Base-by-base conservation (phyloP, 345 rosid genomes). In the Aquilaria sinensis region DNA sequence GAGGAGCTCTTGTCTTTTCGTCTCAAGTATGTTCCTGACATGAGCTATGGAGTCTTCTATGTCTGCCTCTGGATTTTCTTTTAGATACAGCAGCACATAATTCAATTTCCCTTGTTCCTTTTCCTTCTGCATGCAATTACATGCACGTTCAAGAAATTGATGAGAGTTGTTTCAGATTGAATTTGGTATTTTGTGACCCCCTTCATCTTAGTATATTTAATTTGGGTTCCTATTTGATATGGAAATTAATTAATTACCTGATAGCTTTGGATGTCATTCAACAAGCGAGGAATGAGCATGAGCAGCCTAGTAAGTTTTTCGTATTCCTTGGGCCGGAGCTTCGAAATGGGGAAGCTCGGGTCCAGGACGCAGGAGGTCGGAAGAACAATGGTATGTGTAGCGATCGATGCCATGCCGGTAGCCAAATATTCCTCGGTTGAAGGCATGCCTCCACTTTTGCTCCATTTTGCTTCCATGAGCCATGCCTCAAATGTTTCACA, bases 381-480 rank as follows among this genome's bases (percentile, higher is more conserved):
- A 67, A 88, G 87, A 68, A 60, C 78, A 12, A 76, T 0, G 10
- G 81, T 77, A 68, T 83, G 91, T 41, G 74, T 12, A 45, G 85
- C 87, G 14, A 68, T 57, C 0, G 90, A 85, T 37, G 34, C 66
- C 76, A 76, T 80, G 63, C 80, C 89, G 2, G 65, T 78, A 60
- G 49, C 57, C 10, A 85, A 64, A 65, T 88, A 85, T 54, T 77
- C 92, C 3, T 80, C 75, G 23, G 57, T 66, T 11, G 80, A 47
- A 31, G 82, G 77, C 10, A 62, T 52, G 29, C 32, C 32, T 47
- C 74, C 75, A 16, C 60, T 77, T 76, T 57, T 75, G 68, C 85
- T 79, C 85, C 87, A 83, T 49, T 65, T 60, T 1, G 96, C 78
- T 80, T 88, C 96, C 48, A 34, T 51, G 31, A 78, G 74, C 96